Base-by-base conservation (phyloP, 208 protist species). In the Wallacemonas collosoma region DNA sequence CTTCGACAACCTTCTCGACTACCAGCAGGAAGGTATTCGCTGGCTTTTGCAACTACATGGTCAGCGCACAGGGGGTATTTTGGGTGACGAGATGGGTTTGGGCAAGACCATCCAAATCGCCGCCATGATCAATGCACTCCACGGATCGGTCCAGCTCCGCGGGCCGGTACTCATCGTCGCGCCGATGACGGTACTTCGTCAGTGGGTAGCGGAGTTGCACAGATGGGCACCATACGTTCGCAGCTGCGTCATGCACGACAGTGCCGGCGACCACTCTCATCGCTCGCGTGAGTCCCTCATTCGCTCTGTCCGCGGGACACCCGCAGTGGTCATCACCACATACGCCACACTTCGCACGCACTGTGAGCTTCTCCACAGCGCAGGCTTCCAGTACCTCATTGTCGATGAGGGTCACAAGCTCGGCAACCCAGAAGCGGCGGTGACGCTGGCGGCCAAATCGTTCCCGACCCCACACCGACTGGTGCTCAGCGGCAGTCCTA, bases 331-430 rank as follows among this genome's bases (percentile, higher is more conserved):
- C 2, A 69, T 99, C 45, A 98, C 97, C 17, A 99, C 98, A 5
- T 99, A 99, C 72, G 75, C 92, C 2, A 74, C 80, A 26, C 62
- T 99, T 47, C 82, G 95, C 11, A 64, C 82, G 39, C 70, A 97
- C 84, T 81, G 80, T 55, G 60, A 57, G 15, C 73, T 89, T 44
- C 71, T 93, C 47, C 88, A 89, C 70, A 67, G 40, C 36, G 86
- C 79, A 3, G 80, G 76, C 15, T 99, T 98, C 87, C 88, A 96
- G 74, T 99, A 98, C 77, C 77, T 99, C 26, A 89, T 99, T 6
- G 91, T 99, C 47, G 98, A 99, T 75, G 98, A 99, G 77, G 98
- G 98, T 6, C 98, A 99, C 84, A 98, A 98, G 68, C 97, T 99
- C 61, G 81, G 92, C 65, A 99, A 99, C 83, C 97, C 97, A 0